Evolutionary conservation across 2,329 filamentous ascomycete species (phyloP), one percentile per base, ranked within the genome.

Genomic region (Arthrobotrys sphaeroides): DNA sequence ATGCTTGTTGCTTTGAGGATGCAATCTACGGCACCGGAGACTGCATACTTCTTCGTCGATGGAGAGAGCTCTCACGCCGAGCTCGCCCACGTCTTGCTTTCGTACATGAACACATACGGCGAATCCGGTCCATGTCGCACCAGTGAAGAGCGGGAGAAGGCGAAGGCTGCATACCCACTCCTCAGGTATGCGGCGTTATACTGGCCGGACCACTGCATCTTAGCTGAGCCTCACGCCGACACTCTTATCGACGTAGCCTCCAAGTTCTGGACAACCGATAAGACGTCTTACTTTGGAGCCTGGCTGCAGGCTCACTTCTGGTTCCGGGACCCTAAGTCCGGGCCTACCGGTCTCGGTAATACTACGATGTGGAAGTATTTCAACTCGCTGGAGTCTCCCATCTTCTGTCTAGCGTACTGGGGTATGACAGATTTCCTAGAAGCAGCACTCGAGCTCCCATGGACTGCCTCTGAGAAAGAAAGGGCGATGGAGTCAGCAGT

Each of bases 261-360:
- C 7, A 55, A 36, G n/a, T 61, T 75, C 22, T 75, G 72, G 72
- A 75, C 57, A 9, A 65, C 72, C 3, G 57, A 28, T 7, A 13
- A 55, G 13, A 40, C 26, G 13, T 75, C 72, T 38, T 69, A 43
- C 6, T 55, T 18, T n/a, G 72, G 64, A 20, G 49, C 38, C 22
- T 69, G 64, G 72, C 12, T 59, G 5, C 72, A 75, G 9, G 72
- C 64, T 13, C 16, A 49, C 43, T 12, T 42, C 13, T 69, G 40
- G 20, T 45, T 36, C 26, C 12, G 16, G n/a, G n/a, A n/a, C n/a
- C n/a, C n/a, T n/a, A n/a, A n/a, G n/a, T n/a, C n/a, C n/a, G n/a
- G n/a, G n/a, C n/a, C n/a, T n/a, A n/a, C n/a, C n/a, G n/a, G n/a
- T n/a, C n/a, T n/a, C n/a, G n/a, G n/a, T n/a, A n/a, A n/a, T 68